These are phyloP conservation scores for Jatropha podagrica DNA, from an alignment of 441 rosid genomes.

Conservation along the genomic window DNA sequence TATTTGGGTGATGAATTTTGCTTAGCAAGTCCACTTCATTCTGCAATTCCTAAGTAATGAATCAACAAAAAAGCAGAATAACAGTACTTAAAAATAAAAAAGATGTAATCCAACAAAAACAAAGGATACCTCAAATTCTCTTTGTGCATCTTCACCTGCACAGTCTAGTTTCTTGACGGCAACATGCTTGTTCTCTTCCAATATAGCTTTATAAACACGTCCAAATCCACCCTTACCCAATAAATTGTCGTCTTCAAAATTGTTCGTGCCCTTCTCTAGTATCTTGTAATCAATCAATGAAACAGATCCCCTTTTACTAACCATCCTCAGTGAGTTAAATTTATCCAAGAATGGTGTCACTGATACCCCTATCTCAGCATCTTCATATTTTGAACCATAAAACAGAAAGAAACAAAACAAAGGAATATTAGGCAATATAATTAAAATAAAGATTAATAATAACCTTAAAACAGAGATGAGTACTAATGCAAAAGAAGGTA, in stretches of 20 bases:
- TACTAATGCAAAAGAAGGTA: constrained; percentile 26
- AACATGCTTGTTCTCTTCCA: constrained; percentile 56
- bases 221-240: constrained; percentile 94
- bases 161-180: constrained; percentile 88
- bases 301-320: constrained; percentile 47
- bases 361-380: constrained; percentile 45
- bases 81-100: not conserved
- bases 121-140: constrained; percentile 66
- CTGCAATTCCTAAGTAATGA: constrained; percentile 42
- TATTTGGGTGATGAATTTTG: constrained; percentile 70
- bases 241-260: constrained; percentile 61
- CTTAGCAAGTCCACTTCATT: constrained; percentile 78
- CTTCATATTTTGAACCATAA: constrained; percentile 37
- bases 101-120: not conserved
- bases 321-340: constrained; percentile 46
- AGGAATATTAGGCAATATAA: constrained; percentile 13
- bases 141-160: constrained; percentile 54
- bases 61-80: constrained; percentile 13
- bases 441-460: not conserved
- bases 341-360: constrained; percentile 52
- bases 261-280: constrained; percentile 64
- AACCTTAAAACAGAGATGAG: not conserved
- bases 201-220: constrained; percentile 61
- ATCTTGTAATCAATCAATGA: constrained; percentile 58
- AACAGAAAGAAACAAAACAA: constrained; percentile 19